Evolutionary conservation across 164 flowering plant species (phyloP), one percentile per base, ranked within the genome.

Genomic region (Stephania cephalantha): DNA sequence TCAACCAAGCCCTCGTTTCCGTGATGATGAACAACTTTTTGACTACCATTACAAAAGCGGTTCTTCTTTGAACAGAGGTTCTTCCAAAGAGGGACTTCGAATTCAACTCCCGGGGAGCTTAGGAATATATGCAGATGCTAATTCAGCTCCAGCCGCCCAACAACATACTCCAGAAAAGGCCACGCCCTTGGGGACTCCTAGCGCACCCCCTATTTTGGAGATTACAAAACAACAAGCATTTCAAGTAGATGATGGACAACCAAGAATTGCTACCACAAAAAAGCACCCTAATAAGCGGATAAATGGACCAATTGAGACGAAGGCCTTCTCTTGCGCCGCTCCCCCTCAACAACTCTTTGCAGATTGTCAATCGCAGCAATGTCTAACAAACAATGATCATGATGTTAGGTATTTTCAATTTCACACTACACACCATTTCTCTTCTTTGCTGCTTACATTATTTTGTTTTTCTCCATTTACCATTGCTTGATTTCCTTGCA

Each of bases 171-270:
- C 15, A 2, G 83, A 82, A 63, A 82, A 75, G 50, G 80, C 48
- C 79, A 63, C 80, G 29, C 78, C 75, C 77, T 74, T 89, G 69
- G 97, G 93, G 74, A 91, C 93, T 74, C 96, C 98, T 0, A 93
- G 96, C 84, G 98, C 98, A 46, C 96, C 98, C 48, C 98, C 98
- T 7, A 84, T 93, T 48, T 9, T 85, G 71, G 93, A 87, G 68
- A 78, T 70, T 75, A 90, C 83, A 74, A 70, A 71, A 58, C 87
- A 82, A 35, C 85, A 63, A 30, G 78, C 71, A 29, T 75, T 65
- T 73, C 85, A 79, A 70, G 61, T 66, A 13, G 83, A 70, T 18
- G 42, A 48, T 71, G 73, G 79, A 9, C 74, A 70, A 29, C 3
- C 42, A 35, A 63, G 69, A 74, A 69, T 55, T 17, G 73, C 46